These are phyloP conservation scores for Theobroma cacao DNA, from an alignment of 345 rosid species.

Conservation along the genomic window DNA sequence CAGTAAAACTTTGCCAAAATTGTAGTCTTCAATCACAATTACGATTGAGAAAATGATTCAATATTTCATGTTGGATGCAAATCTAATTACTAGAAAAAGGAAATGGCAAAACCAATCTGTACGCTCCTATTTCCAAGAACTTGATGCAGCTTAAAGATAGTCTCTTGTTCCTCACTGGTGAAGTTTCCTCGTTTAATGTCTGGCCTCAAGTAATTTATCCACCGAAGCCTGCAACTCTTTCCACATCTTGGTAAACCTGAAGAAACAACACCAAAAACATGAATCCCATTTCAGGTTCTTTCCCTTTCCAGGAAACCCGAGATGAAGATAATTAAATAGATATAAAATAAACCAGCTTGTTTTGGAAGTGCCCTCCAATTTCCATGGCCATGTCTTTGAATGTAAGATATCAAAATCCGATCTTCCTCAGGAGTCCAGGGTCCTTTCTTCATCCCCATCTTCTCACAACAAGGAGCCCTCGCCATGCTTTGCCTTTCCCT, in stretches of 20 bases:
- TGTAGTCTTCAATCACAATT: not conserved
- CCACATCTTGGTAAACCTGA: constrained; percentile 68
- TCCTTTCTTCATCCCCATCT: constrained; percentile 54
- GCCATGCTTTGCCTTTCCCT: constrained; percentile 16
- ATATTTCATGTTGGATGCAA: not conserved
- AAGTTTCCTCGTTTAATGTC: constrained; percentile 80
- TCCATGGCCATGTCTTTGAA: constrained; percentile 50
- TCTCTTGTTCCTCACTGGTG: constrained; percentile 59
- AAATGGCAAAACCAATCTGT: not conserved
- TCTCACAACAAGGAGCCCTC: constrained; percentile 57
- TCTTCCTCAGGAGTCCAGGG: constrained; percentile 66
- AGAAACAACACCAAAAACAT: not conserved
- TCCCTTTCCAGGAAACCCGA: not conserved
- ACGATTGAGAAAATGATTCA: not conserved
- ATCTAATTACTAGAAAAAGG: constrained; percentile 1
- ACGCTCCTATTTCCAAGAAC: constrained; percentile 52
- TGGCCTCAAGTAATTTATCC: constrained; percentile 75
- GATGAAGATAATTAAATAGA: not conserved
- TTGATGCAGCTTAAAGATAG: constrained; percentile 57
- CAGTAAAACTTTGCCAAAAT: not conserved
- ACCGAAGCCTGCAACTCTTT: constrained; percentile 79
- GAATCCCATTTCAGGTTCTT: not conserved
- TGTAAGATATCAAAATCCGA: constrained; percentile 40
- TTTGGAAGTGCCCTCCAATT: constrained; percentile 62
- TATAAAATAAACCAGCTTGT: constrained; percentile 41